These are phyloP conservation scores for Syzygium jambos DNA, from an alignment of 345 rosid genomes.

Conservation along the genomic window DNA sequence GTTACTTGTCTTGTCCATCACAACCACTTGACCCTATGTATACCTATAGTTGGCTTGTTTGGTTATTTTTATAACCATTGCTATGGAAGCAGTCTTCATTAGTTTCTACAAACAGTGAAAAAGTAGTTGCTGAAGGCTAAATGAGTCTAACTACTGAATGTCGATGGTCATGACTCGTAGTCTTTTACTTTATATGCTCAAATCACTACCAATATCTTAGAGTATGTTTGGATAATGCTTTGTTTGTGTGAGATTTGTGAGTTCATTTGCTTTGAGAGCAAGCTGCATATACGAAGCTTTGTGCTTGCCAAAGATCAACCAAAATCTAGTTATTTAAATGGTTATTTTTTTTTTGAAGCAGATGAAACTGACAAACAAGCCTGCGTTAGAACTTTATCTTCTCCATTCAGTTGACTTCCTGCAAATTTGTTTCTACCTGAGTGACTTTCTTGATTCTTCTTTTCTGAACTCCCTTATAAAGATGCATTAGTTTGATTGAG, in stretches of 20 bases:
- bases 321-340: not conserved
- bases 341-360: not conserved
- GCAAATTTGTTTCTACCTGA: not conserved
- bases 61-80: not conserved
- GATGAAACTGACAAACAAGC: not conserved
- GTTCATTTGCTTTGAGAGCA: not conserved
- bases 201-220: not conserved
- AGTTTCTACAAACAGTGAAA: not conserved
- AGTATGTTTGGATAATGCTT: not conserved
- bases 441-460: not conserved
- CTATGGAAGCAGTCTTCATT: not conserved
- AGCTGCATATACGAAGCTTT: not conserved
- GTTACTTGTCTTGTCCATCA: not conserved
- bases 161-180: not conserved
- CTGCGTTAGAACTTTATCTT: not conserved
- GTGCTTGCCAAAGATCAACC: not conserved
- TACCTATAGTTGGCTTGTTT: not conserved
- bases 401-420: not conserved
- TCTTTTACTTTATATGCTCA: not conserved
- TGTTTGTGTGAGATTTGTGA: not conserved
- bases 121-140: not conserved
- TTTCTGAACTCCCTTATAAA: not conserved
- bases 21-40: not conserved
- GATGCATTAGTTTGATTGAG: not conserved
- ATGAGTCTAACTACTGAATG: not conserved